These are phyloP conservation scores for Claviceps paspali DNA, from an alignment of 2,329 filamentous ascomycete species.

Conservation along the genomic window DNA sequence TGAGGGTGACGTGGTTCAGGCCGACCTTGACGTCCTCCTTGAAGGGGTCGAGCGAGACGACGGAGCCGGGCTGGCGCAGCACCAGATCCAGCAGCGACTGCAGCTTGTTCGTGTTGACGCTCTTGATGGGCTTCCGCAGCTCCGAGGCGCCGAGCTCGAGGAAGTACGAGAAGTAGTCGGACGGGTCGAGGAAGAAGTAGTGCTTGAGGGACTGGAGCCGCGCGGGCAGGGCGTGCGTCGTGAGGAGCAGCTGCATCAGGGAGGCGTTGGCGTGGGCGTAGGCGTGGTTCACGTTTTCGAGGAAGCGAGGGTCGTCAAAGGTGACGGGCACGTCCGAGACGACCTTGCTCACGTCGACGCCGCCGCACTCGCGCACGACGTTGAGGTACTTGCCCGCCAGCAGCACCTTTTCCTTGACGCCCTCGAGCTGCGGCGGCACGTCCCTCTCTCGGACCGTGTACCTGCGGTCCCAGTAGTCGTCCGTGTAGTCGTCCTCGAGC, in stretches of 20 bases:
- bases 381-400: constrained; percentile 96
- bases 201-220: constrained; percentile 86
- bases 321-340: constrained; percentile 78
- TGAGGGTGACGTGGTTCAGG: constrained; percentile 89
- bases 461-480: constrained; percentile 97
- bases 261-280: constrained; percentile 95
- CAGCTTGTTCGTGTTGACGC: constrained; percentile 81
- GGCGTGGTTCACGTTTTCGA: constrained; percentile 90
- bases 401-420: constrained; percentile 84
- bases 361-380: constrained; percentile 91
- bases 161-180: constrained; percentile 97
- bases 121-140: constrained; percentile 74
- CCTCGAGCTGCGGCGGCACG: constrained; percentile 80
- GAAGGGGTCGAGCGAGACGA: constrained; percentile 87
- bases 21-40: constrained; percentile 97
- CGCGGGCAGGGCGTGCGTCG: constrained; percentile 78
- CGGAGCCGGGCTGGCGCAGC: constrained; percentile 85
- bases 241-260: constrained; percentile 76
- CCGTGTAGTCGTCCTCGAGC: constrained; percentile 90
- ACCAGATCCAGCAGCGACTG: constrained; percentile 94
- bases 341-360: constrained; percentile 82
- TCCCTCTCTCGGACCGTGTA: constrained; percentile 90
- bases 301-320: constrained; percentile 80
- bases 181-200: constrained; percentile 97
- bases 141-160: constrained; percentile 83